Evolutionary conservation across 257 asterid species (phyloP).

Genomic region (Lithospermum erythrorhizon): DNA sequence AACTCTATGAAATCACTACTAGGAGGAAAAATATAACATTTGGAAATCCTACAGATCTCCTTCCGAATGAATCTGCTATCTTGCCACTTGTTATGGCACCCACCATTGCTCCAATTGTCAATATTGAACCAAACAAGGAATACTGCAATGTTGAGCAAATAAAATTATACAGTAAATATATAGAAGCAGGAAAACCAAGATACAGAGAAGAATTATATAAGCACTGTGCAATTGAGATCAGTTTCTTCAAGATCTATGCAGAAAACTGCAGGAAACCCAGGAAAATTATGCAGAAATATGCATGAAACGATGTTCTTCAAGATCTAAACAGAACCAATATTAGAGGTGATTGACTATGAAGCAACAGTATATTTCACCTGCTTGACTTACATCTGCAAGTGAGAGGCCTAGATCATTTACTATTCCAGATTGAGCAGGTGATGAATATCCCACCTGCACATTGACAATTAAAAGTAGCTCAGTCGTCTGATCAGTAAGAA

Average conservation of each 20-base stretch:
- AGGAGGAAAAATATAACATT: background rate
- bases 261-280: background rate
- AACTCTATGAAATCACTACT: background rate
- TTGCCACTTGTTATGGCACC: conserved; percentile 83
- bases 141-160: conserved; percentile 30
- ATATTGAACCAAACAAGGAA: conserved; percentile 78
- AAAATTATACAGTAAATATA: conserved; percentile 1
- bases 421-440: conserved; percentile 76
- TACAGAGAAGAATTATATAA: background rate
- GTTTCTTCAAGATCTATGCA: background rate
- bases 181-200: background rate
- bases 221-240: background rate
- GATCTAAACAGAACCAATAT: background rate
- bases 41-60: conserved; percentile 54
- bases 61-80: conserved; percentile 68
- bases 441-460: conserved; percentile 70
- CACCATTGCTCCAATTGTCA: conserved; percentile 80
- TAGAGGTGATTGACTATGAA: background rate
- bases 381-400: conserved; percentile 43
- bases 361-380: background rate
- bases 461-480: background rate
- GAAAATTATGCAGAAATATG: background rate
- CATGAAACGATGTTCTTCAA: background rate
- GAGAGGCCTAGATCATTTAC: conserved; percentile 58
- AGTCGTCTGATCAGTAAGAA: background rate